Conservation (phyloP, 768 basidiomycete genomes). For the Sarcomyxa edulis region DNA sequence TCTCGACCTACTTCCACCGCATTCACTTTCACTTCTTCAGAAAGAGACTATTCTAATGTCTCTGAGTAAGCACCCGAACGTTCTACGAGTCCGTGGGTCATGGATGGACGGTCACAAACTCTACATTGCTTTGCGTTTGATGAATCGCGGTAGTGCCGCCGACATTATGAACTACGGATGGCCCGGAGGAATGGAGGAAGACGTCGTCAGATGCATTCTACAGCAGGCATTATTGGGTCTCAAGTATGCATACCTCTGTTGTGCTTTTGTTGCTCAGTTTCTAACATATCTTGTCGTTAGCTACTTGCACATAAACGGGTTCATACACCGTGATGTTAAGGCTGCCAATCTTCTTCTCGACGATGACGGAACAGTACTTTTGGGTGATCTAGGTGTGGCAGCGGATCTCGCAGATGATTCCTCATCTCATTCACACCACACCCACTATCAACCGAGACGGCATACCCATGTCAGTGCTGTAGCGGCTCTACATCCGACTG, state of each 20-base stretch:
- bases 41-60: slow-evolving; percentile 92
- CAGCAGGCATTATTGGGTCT: slow-evolving; percentile 86
- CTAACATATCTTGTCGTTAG: slow-evolving; percentile 31
- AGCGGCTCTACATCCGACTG: slow-evolving; percentile 18
- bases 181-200: slow-evolving; percentile 89
- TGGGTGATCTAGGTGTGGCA: slow-evolving; percentile 92
- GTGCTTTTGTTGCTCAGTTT: slow-evolving; percentile 3
- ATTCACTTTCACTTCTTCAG: slow-evolving; percentile 66
- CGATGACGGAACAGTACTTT: slow-evolving; percentile 82
- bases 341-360: slow-evolving; percentile 92
- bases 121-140: slow-evolving; percentile 81
- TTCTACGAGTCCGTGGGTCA: slow-evolving; percentile 83
- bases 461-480: slow-evolving; percentile 23
- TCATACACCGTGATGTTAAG: slow-evolving; percentile 93
- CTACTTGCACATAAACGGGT: slow-evolving; percentile 85
- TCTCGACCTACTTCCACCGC: slow-evolving; percentile 70
- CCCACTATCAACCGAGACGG: slow-evolving; percentile 12
- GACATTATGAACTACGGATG: slow-evolving; percentile 83
- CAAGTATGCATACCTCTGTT: slow-evolving; percentile 44
- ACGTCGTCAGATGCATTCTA: slow-evolving; percentile 79
- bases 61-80: slow-evolving; percentile 88
- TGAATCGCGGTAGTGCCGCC: slow-evolving; percentile 84
- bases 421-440: slow-evolving; percentile 15
- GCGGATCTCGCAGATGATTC: slow-evolving; percentile 72
- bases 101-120: slow-evolving; percentile 85